Base-by-base conservation (phyloP, 331 rosid genomes). In the Erythrophleum ivorense region DNA sequence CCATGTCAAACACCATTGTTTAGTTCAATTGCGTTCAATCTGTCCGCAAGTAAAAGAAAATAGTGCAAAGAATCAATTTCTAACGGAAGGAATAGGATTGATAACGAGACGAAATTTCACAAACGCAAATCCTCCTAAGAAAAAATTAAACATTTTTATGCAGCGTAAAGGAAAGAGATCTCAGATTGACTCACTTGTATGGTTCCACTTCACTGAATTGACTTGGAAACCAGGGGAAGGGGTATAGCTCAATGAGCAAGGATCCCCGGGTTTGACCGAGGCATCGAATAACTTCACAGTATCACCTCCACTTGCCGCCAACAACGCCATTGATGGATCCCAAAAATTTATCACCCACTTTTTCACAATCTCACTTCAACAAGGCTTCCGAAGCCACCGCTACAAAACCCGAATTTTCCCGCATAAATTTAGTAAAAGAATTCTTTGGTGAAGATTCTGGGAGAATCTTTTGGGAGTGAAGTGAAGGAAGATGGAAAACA, bases 191-290 rank as follows among this genome's bases (percentile, higher is more conserved):
- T 89, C 38, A 96, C 99, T 96, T 53, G 99, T 94, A 84, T 96
- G 99, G 85, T 93, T 94, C 99, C 99, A 96, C 84, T 92, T 96
- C 69, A 96, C 90, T 31, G 97, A 94, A 89, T 96, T 91, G 90
- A 96, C 92, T 68, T 88, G 92, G 57, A 58, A 90, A 38, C 97
- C 92, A 24, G 97, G 91, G 55, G 97, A 92, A 33, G 98, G 99
- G 75, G 90, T 87, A 88, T 90, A 96, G 87, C 91, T 92, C 84
- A 94, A 91, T 9, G 90, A 85, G 71, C 98, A 94, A 29, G 97
- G 98, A 92, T 94, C 98, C 72, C 92, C 91, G 45, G 97, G 83
- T 88, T 92, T 90, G 38, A 86, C 92, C 24, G 98, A 92, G 12
- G 92, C 91, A 83, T 96, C 99, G 80, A 96, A 96, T 29, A 96